These are phyloP conservation scores for Calonectria hawksworthii DNA, from an alignment of 2,329 filamentous ascomycete genomes.

Conservation along the genomic window DNA sequence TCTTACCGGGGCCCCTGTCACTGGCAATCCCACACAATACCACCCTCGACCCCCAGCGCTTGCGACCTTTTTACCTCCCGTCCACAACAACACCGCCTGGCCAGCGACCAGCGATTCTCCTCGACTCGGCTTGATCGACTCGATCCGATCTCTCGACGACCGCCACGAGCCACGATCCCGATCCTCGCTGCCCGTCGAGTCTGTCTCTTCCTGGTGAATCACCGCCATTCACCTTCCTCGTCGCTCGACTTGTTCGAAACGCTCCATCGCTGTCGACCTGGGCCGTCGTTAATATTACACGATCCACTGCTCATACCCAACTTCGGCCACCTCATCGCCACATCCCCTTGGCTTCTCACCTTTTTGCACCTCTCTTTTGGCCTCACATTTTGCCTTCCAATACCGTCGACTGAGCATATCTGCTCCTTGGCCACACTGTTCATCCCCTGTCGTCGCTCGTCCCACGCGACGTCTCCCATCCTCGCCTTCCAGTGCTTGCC, in stretches of 20 bases:
- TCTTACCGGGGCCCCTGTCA: constrained; percentile 39
- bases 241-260: constrained; percentile 25
- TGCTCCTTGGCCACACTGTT: constrained; percentile 8
- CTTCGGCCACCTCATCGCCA: constrained; percentile 27
- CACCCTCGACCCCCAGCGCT: constrained; percentile 47
- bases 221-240: constrained; percentile 22
- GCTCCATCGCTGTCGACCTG: constrained; percentile 25
- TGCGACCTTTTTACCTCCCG: constrained; percentile 46
- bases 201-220: constrained; percentile 39
- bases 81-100: constrained; percentile 46
- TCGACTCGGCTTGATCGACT: constrained; percentile 28
- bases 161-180: constrained; percentile 25
- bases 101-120: constrained; percentile 38
- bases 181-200: constrained; percentile 13
- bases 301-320: constrained; percentile 30
- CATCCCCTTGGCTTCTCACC: constrained; percentile 20
- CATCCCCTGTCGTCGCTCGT: constrained; percentile 24
- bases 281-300: constrained; percentile 32
- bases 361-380: constrained; percentile 27
- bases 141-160: constrained; percentile 31
- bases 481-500: constrained; percentile 26
- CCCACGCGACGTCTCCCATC: constrained; percentile 32
- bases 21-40: constrained; percentile 43
- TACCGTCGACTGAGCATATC: constrained; percentile 22
- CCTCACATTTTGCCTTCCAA: constrained; percentile 21